Conservation (phyloP, 306 rosid genomes). For the Nissolia schottii region DNA sequence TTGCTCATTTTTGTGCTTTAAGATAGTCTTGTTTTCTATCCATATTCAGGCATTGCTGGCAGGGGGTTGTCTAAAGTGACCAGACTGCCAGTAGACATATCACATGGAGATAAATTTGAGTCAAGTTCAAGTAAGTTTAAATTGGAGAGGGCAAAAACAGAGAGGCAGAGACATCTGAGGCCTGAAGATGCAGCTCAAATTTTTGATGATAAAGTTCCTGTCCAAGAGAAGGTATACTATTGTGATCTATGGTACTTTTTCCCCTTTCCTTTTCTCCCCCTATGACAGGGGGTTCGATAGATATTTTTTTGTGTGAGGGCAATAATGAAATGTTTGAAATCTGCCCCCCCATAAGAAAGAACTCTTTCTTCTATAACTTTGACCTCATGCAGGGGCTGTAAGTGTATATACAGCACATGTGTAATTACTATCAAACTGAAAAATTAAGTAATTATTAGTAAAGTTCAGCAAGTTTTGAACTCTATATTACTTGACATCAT, state of each 20-base stretch:
- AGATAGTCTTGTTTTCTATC: conserved; percentile 1
- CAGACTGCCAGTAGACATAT: conserved; percentile 45
- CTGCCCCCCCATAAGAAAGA: background rate
- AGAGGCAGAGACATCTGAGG: conserved; percentile 51
- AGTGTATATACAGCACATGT: too few relatives aligned
- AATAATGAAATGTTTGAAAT: background rate
- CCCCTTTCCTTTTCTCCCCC: background rate
- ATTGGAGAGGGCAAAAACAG: conserved; percentile 74
- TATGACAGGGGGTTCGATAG: background rate
- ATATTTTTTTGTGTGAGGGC: background rate
- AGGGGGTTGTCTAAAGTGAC: conserved; percentile 40
- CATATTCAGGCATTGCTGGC: conserved; percentile 46
- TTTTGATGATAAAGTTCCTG: conserved; percentile 54
- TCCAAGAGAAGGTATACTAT: conserved; percentile 59
- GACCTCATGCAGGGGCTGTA: too few relatives aligned
- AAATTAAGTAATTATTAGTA: background rate
- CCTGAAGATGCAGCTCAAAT: conserved; percentile 79
- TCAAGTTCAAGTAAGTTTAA: conserved; percentile 41
- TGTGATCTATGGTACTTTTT: background rate
- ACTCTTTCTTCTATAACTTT: too few relatives aligned
- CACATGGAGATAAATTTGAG: conserved; percentile 35
- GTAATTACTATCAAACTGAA: background rate
- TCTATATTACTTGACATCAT: background rate
- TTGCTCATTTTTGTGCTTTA: background rate
- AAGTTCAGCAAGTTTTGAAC: background rate